Percentiles rank a stretch among this genome's conserved stretches.
These are phyloP conservation scores for Kappamyces sp. DNA, from an alignment of 192 early-diverging fungal genomes.

Conservation along the genomic window DNA sequence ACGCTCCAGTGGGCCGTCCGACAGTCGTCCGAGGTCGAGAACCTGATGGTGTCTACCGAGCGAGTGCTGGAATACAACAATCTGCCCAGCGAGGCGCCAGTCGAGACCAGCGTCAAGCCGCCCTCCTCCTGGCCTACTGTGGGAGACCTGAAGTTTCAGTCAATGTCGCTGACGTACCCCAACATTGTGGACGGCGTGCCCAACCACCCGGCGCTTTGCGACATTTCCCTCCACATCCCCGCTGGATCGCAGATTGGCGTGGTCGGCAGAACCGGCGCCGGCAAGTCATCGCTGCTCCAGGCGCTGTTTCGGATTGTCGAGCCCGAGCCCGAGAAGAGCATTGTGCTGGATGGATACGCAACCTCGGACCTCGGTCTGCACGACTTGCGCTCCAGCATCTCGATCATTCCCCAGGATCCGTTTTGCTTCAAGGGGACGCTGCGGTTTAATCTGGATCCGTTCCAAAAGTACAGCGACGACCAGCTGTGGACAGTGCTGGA, in stretches of 20 bases:
- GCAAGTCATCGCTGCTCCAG: conserved; percentile 13
- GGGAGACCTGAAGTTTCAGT: conserved; percentile 53
- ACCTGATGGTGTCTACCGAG: conserved; percentile 57
- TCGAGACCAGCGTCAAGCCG: background rate
- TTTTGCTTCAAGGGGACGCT: conserved; percentile 65
- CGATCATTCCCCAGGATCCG: conserved; percentile 62
- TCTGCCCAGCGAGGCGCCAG: conserved; percentile 26
- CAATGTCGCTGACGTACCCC: conserved; percentile 55
- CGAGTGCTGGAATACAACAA: conserved; percentile 58
- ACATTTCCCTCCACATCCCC: conserved; percentile 52
- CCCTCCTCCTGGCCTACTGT: conserved; percentile 52
- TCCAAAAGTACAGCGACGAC: conserved; percentile 52
- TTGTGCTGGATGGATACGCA: conserved; percentile 56
- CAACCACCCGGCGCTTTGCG: conserved; percentile 41
- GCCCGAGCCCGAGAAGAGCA: conserved; percentile 32
- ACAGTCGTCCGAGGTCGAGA: conserved; percentile 43
- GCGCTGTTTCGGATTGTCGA: conserved; percentile 23
- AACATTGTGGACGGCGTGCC: conserved; percentile 29
- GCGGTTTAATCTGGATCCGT: conserved; percentile 73
- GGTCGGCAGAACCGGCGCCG: conserved; percentile 35
- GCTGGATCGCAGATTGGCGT: conserved; percentile 32
- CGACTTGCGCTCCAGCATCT: conserved; percentile 51
- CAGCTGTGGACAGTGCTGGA: conserved; percentile 66
- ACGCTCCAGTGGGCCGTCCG: conserved; percentile 41
- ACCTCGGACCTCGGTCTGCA: conserved; percentile 51